Base-by-base conservation (phyloP, 2,329 filamentous ascomycete genomes). In the Fusarium sp. region DNA sequence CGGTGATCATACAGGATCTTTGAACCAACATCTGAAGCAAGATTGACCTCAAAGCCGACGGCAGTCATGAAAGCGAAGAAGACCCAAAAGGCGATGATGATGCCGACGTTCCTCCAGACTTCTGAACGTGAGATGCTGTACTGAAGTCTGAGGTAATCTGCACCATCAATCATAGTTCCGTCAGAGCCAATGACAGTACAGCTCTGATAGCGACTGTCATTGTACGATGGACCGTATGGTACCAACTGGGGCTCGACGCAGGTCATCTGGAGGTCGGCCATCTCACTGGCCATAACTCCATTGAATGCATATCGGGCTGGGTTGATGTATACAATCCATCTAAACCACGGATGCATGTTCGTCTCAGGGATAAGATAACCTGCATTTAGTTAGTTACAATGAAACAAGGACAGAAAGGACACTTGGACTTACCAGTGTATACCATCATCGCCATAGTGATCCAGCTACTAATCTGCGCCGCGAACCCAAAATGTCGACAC, bases 291-390 rank as follows among this genome's bases (percentile, higher is more conserved):
- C 84, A 89, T 86, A 13, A 90, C 79, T 3, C 84, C 81, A 69
- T 91, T 88, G 71, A 91, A 91, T 0, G 83, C 87, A 65, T 91
- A 91, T 6, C 83, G 84, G 23, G 91, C 84, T 4, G 88, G 74
- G 57, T 86, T 88, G 62, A 91, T 87, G 89, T 89, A 91, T 28
- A 85, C 80, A 26, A 86, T 84, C 88, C 89, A 92, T 3, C 85
- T 84, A 18, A 87, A 37, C 71, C 68, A 71, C 26, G 31, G 18
- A 3, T 70, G 81, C 86, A 88, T 91, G 74, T 90, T 74, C 13
- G 67, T 53, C 0, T 65, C 52, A 0, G 77, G 74, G 18, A 82
- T 79, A 4, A 80, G 75, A 66, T 89, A 86, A 56, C 84, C 86
- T 4, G 85, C 85, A 30, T 30, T 30, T 30, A 30, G 3, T 30